Percentiles rank a stretch among this genome's conserved stretches.
Conservation (phyloP, 1,139 yeast genomes). For the Geotrichum reessii region DNA sequence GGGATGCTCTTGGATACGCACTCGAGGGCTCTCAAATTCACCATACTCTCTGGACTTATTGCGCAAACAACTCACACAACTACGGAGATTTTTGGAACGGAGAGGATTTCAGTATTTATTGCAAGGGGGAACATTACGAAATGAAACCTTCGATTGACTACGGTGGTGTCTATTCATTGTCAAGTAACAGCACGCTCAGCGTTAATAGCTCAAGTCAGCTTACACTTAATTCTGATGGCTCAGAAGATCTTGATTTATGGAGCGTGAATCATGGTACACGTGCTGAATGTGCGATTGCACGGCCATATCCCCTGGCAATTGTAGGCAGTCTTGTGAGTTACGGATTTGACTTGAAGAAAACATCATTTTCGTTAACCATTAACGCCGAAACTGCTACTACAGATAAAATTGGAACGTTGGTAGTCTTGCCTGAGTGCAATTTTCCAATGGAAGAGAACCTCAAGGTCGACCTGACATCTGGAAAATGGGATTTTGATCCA, state of each 20-base stretch:
- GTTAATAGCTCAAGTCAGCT: neutral
- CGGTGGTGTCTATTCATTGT: neutral
- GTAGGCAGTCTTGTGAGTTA: constrained; percentile 29
- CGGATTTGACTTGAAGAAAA: constrained; percentile 31
- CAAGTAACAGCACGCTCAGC: neutral
- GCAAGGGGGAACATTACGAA: constrained; percentile 50
- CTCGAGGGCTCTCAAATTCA: constrained; percentile 66
- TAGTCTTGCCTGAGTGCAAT: constrained; percentile 66
- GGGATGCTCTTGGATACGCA: constrained; percentile 77
- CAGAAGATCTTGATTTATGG: neutral
- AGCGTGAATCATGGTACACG: constrained; percentile 31
- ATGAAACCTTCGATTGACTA: neutral
- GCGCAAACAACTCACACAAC: constrained; percentile 61
- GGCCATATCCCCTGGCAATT: constrained; percentile 35
- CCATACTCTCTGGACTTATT: constrained; percentile 83
- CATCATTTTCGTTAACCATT: constrained; percentile 41
- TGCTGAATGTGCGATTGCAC: constrained; percentile 46
- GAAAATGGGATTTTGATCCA: constrained; percentile 49
- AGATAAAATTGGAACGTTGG: constrained; percentile 43
- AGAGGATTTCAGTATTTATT: constrained; percentile 86
- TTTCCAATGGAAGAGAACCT: constrained; percentile 44
- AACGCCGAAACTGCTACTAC: constrained; percentile 20
- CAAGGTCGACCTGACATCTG: constrained; percentile 40
- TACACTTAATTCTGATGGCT: neutral
- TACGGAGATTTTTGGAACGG: constrained; percentile 92